These are phyloP conservation scores for Aurifilum marmelostoma DNA, from an alignment of 2,329 filamentous ascomycete genomes.

Conservation along the genomic window DNA sequence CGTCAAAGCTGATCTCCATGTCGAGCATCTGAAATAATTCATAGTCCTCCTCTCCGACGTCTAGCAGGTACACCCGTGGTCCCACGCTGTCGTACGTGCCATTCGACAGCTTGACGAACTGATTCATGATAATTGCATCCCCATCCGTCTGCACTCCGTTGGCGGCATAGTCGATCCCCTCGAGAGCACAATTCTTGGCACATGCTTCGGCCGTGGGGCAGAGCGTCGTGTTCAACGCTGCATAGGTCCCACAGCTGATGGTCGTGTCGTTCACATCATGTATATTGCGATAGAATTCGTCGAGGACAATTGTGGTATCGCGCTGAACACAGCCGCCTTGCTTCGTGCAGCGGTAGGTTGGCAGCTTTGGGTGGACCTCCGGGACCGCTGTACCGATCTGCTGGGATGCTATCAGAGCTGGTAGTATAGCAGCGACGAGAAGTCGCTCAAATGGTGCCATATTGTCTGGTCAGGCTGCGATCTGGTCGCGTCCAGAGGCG, in stretches of 20 bases:
- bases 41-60: constrained; percentile 55
- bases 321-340: constrained; percentile 13
- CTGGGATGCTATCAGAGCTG: constrained; percentile 11
- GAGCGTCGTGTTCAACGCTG: constrained; percentile 12
- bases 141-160: constrained; percentile 15
- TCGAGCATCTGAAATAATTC: constrained; percentile 61
- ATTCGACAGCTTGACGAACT: constrained; percentile 12
- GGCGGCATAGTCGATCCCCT: constrained; percentile 21
- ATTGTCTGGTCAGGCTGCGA: background rate
- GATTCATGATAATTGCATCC: constrained; percentile 14
- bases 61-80: constrained; percentile 61
- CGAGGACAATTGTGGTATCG: constrained; percentile 14
- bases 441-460: background rate
- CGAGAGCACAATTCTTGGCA: constrained; percentile 16
- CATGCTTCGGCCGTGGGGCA: constrained; percentile 13
- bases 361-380: constrained; percentile 16
- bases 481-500: background rate
- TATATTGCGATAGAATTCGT: constrained; percentile 22
- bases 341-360: constrained; percentile 12
- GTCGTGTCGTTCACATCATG: constrained; percentile 16
- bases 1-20: constrained; percentile 67
- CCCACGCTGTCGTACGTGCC: constrained; percentile 13
- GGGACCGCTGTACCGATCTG: constrained; percentile 10
- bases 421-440: background rate
- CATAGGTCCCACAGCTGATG: constrained; percentile 19